phyloP scores from a whole-genome alignment of 768 basidiomycete genomes.

The Phanerochaete sordida region DNA sequence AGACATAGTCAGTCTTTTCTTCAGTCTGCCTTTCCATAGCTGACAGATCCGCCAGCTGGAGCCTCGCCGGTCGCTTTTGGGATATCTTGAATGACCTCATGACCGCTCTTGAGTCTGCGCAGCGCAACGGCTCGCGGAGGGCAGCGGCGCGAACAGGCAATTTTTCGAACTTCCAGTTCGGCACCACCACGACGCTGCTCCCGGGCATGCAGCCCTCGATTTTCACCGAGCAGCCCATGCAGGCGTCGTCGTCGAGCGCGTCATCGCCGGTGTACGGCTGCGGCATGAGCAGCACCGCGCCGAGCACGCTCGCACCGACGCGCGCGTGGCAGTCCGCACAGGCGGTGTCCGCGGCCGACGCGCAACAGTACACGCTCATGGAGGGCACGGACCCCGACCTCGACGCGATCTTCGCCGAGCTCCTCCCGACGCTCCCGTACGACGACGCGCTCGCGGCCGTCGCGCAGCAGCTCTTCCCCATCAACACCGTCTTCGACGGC shows the following conservation, averaged over 20 bases:
- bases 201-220: too few species aligned
- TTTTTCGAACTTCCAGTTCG: too few species aligned
- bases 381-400: constrained; percentile 1
- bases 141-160: too few species aligned
- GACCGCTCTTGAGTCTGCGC: neutral
- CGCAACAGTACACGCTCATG: too few species aligned
- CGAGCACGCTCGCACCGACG: too few species aligned
- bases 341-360: too few species aligned
- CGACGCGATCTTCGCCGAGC: neutral
- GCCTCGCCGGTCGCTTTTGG: constrained; percentile 48
- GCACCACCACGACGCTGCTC: too few species aligned
- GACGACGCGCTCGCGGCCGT: neutral
- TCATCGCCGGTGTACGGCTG: too few species aligned
- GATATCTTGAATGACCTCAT: constrained; percentile 65
- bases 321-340: too few species aligned
- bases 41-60: constrained; percentile 33
- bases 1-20: constrained; percentile 28
- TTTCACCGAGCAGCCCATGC: too few species aligned
- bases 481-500: neutral
- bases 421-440: neutral
- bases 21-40: neutral
- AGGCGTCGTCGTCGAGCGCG: too few species aligned
- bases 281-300: too few species aligned
- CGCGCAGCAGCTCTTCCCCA: neutral
- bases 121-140: neutral